Evolutionary conservation across 1,139 yeast genomes (phyloP).

Genomic region (Diutina mesorugosa): DNA sequence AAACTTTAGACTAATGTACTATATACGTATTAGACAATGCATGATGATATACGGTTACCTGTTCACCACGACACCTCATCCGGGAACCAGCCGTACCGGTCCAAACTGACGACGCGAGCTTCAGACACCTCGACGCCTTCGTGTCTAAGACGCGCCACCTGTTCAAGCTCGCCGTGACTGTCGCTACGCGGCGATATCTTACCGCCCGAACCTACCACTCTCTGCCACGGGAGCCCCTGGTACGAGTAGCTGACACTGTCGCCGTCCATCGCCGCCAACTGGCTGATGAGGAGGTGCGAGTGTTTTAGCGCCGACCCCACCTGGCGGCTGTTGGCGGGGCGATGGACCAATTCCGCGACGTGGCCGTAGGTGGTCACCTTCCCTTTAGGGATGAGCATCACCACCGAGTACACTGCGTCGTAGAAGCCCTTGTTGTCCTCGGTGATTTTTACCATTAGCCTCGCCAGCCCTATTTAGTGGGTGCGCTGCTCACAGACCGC

Average conservation of each 20-base stretch:
- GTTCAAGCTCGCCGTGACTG: conserved; percentile 28
- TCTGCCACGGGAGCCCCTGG: conserved; percentile 65
- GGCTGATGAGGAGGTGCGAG: conserved; percentile 10
- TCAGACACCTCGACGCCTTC: conserved; percentile 38
- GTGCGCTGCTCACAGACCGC: not conserved
- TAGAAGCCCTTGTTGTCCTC: conserved; percentile 49
- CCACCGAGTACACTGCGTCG: conserved; percentile 44
- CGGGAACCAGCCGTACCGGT: conserved; percentile 60
- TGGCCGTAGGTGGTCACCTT: conserved; percentile 62
- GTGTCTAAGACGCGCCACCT: conserved; percentile 27
- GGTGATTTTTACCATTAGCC: not conserved
- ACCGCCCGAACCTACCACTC: conserved; percentile 55
- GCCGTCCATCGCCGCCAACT: not conserved
- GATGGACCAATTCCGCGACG: conserved; percentile 48
- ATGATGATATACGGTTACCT: not conserved
- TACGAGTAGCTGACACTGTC: not conserved
- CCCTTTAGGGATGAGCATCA: conserved; percentile 48
- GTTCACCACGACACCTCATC: conserved; percentile 16
- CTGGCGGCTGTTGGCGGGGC: conserved; percentile 58
- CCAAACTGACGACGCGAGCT: conserved; percentile 27
- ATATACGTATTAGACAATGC: not conserved
- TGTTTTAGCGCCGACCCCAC: conserved; percentile 62
- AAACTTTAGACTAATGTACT: not conserved
- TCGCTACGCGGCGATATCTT: conserved; percentile 42
- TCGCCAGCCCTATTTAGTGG: not conserved